Base-by-base conservation (phyloP, 169 alveolate genomes). In the Plasmodium malariae region DNA sequence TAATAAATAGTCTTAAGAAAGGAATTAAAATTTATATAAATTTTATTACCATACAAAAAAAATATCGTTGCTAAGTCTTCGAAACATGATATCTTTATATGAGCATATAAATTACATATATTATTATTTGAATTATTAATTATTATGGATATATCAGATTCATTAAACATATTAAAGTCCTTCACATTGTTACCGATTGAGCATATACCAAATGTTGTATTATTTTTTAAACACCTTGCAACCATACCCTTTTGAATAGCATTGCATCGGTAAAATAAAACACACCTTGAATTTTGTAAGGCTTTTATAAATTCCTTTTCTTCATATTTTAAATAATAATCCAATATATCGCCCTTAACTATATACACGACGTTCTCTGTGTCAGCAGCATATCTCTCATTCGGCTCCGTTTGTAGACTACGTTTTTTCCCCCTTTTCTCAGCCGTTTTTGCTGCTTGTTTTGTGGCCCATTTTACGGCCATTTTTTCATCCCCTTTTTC, bases 101-200 rank as follows among this genome's bases (percentile, higher is more conserved):
- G 67, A 37, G 74, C 74, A 65, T 76, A 76, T 62, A 76, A 65
- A 21, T 76, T 73, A 24, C 74, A 37, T 37, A 59, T 26, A 3
- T 24, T 45, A n/a, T 21, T 65, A 3, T 26, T 24, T 24, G 32
- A 17, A 26, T 60, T 60, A 43, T 76, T 37, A 32, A 76, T 49
- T 9, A 19, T 45, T 45, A 76, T 76, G 6, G 68, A 65, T 37
- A 76, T 76, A 43, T 76, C 68, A n/a, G 88, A 60, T 30, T 76
- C 88, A 2, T 51, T 76, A 17, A 74, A 49, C 88, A 76, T 57
- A 54, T 60, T 76, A 24, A 76, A 9, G 34, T 76, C 88, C 21
- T 76, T 76, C 11, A 49, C 43, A 62, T 76, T 45, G 49, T 60
- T 40, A 6, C 73, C 88, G 24, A 74, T 45, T 37, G 74, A 59